These are phyloP conservation scores for Xylaria sp. DNA, from an alignment of 2,329 filamentous ascomycete genomes.

Conservation along the genomic window DNA sequence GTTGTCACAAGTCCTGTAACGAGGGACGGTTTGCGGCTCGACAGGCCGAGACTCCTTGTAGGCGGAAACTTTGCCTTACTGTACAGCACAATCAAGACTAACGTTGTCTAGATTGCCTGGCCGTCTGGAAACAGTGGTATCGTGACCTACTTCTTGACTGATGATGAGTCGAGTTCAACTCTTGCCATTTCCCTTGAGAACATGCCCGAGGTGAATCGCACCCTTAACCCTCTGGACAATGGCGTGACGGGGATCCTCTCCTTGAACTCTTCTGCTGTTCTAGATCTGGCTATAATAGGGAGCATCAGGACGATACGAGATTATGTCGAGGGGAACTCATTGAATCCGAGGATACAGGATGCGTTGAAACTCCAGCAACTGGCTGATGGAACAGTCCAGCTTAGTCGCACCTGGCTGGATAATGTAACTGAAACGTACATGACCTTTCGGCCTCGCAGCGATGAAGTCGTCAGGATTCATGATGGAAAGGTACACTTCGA, in stretches of 20 bases:
- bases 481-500: constrained; percentile 41
- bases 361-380: constrained; percentile 40
- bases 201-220: constrained; percentile 38
- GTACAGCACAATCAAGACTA: neutral
- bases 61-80: neutral
- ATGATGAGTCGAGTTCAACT: constrained; percentile 47
- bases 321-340: constrained; percentile 53
- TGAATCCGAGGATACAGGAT: constrained; percentile 50
- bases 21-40: constrained; percentile 48
- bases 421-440: constrained; percentile 53
- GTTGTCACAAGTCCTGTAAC: constrained; percentile 54
- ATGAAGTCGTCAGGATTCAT: constrained; percentile 35
- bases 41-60: constrained; percentile 51
- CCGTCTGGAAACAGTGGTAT: constrained; percentile 60
- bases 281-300: constrained; percentile 54
- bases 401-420: constrained; percentile 57
- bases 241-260: constrained; percentile 49
- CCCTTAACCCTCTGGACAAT: constrained; percentile 44
- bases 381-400: constrained; percentile 39
- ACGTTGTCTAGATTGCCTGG: constrained; percentile 43
- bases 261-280: constrained; percentile 52
- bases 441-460: constrained; percentile 38
- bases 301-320: constrained; percentile 60
- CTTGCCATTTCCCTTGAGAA: constrained; percentile 50
- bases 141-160: constrained; percentile 51